These are phyloP conservation scores for Sindora glabra DNA, from an alignment of 306 rosid genomes.

Conservation along the genomic window DNA sequence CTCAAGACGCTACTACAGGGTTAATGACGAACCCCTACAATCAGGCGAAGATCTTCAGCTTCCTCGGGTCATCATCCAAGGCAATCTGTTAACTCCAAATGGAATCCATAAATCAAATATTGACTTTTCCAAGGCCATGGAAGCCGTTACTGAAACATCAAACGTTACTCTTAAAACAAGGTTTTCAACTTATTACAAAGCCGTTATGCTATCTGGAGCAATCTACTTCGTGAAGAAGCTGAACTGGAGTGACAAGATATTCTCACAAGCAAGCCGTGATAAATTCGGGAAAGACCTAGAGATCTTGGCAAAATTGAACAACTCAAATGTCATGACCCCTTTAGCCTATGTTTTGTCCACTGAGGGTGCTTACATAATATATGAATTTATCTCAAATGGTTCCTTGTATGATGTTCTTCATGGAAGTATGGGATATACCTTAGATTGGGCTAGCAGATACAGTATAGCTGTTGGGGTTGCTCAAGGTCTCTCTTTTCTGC, in stretches of 20 bases:
- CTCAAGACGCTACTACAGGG: slow-evolving; percentile 37
- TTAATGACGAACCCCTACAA: slow-evolving; percentile 33
- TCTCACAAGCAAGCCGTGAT: slow-evolving; percentile 48
- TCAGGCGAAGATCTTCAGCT: slow-evolving; percentile 27
- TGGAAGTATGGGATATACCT: slow-evolving; percentile 30
- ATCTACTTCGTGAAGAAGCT: slow-evolving; percentile 78
- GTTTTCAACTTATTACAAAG: slow-evolving; percentile 76
- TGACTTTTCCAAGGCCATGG: slow-evolving; percentile 67
- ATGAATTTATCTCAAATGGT: slow-evolving; percentile 65
- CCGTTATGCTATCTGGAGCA: slow-evolving; percentile 65
- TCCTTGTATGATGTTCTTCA: slow-evolving; percentile 68
- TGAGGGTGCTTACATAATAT: slow-evolving; percentile 60
- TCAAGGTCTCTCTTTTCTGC: slow-evolving; percentile 88
- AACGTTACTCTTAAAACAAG: slow-evolving; percentile 61
- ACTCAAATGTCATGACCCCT: slow-evolving; percentile 91
- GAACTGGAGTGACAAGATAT: slow-evolving; percentile 69
- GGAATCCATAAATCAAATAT: slow-evolving; percentile 67
- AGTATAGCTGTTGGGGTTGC: slow-evolving; percentile 88
- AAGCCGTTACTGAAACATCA: slow-evolving; percentile 46
- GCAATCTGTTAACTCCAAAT: slow-evolving; percentile 49
- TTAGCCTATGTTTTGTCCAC: slow-evolving; percentile 59
- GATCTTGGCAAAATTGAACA: slow-evolving; percentile 64
- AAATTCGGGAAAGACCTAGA: slow-evolving; percentile 53
- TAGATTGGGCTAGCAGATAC: slow-evolving; percentile 89
- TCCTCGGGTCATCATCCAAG: slow-evolving; percentile 41